Conservation (phyloP, 2,329 filamentous ascomycete species). For the Neonectria neomacrospora region DNA sequence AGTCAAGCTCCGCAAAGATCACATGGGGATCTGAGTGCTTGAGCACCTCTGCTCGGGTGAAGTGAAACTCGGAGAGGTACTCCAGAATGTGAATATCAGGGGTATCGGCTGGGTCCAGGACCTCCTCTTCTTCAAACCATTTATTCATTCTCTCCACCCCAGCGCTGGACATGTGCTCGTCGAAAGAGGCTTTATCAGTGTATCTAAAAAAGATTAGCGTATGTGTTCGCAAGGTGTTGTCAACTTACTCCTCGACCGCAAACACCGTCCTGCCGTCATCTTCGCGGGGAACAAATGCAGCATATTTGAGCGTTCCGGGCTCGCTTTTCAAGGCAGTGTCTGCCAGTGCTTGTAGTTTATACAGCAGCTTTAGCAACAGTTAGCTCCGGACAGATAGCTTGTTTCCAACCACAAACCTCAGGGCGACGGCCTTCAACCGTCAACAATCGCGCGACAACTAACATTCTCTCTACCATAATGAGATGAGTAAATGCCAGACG, state of each 20-base stretch:
- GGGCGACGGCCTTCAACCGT: constrained; percentile 17
- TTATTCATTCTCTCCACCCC: constrained; percentile 34
- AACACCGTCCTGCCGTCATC: constrained; percentile 42
- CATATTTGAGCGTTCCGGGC: constrained; percentile 37
- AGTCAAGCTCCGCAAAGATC: constrained; percentile 43
- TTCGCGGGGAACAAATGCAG: constrained; percentile 41
- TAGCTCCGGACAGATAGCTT: neutral
- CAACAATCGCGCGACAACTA: constrained; percentile 18
- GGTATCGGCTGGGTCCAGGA: constrained; percentile 23
- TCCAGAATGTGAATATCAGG: constrained; percentile 35
- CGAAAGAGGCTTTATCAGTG: constrained; percentile 39
- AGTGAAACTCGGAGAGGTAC: constrained; percentile 37
- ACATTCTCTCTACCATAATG: constrained; percentile 18
- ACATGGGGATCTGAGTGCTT: constrained; percentile 38
- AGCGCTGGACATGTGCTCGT: constrained; percentile 39
- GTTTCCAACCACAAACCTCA: constrained; percentile 5
- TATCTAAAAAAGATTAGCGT: constrained; percentile 32
- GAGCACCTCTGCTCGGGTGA: constrained; percentile 25
- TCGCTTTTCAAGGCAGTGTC: constrained; percentile 4
- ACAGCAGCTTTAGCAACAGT: constrained; percentile 5
- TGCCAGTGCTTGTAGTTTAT: constrained; percentile 12
- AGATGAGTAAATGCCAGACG: neutral
- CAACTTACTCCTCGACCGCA: constrained; percentile 42
- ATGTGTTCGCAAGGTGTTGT: neutral
- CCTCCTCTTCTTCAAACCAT: constrained; percentile 35